Conservation (phyloP, 2,329 filamentous ascomycete genomes). For the Penicillium oxalicum region DNA sequence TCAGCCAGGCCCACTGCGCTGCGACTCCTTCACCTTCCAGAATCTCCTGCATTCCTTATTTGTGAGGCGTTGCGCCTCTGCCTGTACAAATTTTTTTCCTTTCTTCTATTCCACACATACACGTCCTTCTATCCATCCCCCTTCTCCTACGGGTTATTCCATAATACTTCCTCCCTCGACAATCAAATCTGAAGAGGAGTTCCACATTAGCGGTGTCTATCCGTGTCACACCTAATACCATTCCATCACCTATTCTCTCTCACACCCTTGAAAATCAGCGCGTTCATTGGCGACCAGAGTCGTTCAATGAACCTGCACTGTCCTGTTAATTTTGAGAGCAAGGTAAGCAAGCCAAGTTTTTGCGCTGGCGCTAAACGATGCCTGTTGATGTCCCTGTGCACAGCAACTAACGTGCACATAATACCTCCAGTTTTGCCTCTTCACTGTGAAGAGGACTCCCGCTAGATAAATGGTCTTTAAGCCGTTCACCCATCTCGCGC, state of each 20-base stretch:
- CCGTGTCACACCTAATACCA: neutral
- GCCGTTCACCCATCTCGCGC: slow-evolving; percentile 74
- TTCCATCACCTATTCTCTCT: neutral
- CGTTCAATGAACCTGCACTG: slow-evolving; percentile 99
- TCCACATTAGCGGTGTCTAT: slow-evolving; percentile 6
- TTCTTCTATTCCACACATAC: neutral
- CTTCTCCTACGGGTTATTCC: neutral
- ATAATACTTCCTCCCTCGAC: neutral
- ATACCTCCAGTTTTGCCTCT: slow-evolving; percentile 44
- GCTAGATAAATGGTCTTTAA: slow-evolving; percentile 84
- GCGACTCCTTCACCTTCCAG: slow-evolving; percentile 23
- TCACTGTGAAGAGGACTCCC: slow-evolving; percentile 58
- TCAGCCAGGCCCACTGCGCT: slow-evolving; percentile 11
- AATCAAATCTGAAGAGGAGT: slow-evolving; percentile 1
- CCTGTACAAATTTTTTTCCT: slow-evolving; percentile 9
- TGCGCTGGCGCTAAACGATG: neutral
- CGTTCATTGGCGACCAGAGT: slow-evolving; percentile 79
- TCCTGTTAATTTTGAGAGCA: slow-evolving; percentile 54
- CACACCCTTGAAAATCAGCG: slow-evolving; percentile 44
- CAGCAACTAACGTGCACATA: neutral
- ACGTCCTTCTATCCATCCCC: neutral
- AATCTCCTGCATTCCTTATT: slow-evolving; percentile 10
- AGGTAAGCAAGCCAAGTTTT: slow-evolving; percentile 49
- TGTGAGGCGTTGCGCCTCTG: slow-evolving; percentile 3
- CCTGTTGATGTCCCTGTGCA: too few relatives aligned